Evolutionary conservation across 2,329 filamentous ascomycete species (phyloP).

Genomic region (Lachnellula occidentalis): DNA sequence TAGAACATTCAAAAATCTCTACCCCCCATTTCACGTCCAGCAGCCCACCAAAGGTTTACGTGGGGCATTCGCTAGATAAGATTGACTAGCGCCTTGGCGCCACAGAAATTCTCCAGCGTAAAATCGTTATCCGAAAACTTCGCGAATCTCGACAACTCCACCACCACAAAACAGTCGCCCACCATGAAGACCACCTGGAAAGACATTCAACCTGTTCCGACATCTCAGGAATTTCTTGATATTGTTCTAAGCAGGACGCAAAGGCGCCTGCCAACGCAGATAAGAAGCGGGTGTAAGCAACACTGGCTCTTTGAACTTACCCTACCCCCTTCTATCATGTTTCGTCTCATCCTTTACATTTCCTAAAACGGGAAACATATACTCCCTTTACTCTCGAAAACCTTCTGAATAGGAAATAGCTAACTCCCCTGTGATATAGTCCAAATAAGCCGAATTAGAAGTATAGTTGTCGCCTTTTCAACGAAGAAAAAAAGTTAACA

Average conservation of each 20-base stretch:
- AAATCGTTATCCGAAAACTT: conserved; percentile 8
- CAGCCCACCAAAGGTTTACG: not conserved
- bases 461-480: conserved; percentile 28
- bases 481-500: conserved; percentile 9
- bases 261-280: conserved; percentile 88
- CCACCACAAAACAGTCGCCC: conserved; percentile 19
- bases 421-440: no score
- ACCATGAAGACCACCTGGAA: conserved; percentile 62
- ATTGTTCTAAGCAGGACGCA: conserved; percentile 94
- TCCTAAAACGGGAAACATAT: no score
- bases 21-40: no score
- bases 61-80: conserved; percentile 14
- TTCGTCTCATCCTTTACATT: no score
- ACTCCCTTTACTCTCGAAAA: no score
- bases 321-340: no score
- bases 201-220: conserved; percentile 82
- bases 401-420: no score
- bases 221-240: conserved; percentile 92
- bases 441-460: conserved; percentile 87
- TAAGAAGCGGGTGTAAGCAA: conserved; percentile 39
- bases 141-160: conserved; percentile 1
- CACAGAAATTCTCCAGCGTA: conserved; percentile 9
- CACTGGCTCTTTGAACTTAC: no score
- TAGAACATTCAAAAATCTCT: not conserved
- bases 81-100: conserved; percentile 10